These are phyloP conservation scores for Thelonectria discophora DNA, from an alignment of 2,329 filamentous ascomycete species.

Conservation along the genomic window DNA sequence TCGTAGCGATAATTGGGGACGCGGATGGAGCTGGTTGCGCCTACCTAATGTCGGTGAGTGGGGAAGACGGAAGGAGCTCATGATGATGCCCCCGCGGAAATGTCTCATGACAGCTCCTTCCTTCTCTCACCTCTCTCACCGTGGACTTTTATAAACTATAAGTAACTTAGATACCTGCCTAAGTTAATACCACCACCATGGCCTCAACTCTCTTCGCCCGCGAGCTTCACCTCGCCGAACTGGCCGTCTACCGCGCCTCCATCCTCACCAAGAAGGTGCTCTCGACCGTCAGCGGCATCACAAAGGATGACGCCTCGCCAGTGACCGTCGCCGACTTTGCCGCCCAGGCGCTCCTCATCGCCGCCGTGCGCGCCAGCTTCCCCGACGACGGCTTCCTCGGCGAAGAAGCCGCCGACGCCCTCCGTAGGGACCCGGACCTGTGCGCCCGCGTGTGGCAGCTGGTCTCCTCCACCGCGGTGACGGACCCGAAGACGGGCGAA, in stretches of 20 bases:
- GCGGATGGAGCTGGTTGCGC: background rate
- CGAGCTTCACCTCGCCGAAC: slow-evolving; percentile 48
- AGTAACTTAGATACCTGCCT: background rate
- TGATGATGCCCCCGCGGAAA: background rate
- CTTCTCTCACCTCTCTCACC: slow-evolving; percentile 7
- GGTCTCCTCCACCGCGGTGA: slow-evolving; percentile 45
- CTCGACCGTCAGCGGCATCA: slow-evolving; percentile 56
- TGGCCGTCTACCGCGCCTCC: slow-evolving; percentile 64
- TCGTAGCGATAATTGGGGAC: background rate
- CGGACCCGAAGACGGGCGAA: slow-evolving; percentile 24
- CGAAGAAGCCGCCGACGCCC: slow-evolving; percentile 65
- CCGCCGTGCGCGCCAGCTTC: slow-evolving; percentile 61
- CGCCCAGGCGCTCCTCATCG: slow-evolving; percentile 69
- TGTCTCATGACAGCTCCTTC: slow-evolving; percentile 4
- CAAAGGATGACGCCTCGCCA: slow-evolving; percentile 66
- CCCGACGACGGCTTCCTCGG: slow-evolving; percentile 67
- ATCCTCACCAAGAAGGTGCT: slow-evolving; percentile 62
- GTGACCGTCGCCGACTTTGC: slow-evolving; percentile 73
- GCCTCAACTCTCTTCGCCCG: slow-evolving; percentile 31
- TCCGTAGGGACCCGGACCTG: slow-evolving; percentile 59
- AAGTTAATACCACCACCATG: slow-evolving; percentile 33
- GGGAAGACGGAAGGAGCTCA: background rate
- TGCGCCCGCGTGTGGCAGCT: slow-evolving; percentile 65
- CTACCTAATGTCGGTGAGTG: background rate
- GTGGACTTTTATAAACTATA: background rate